Evolutionary conservation across 768 basidiomycete species (phyloP), one percentile per base, ranked within the genome.

Genomic region (Albatrellus ellisii): DNA sequence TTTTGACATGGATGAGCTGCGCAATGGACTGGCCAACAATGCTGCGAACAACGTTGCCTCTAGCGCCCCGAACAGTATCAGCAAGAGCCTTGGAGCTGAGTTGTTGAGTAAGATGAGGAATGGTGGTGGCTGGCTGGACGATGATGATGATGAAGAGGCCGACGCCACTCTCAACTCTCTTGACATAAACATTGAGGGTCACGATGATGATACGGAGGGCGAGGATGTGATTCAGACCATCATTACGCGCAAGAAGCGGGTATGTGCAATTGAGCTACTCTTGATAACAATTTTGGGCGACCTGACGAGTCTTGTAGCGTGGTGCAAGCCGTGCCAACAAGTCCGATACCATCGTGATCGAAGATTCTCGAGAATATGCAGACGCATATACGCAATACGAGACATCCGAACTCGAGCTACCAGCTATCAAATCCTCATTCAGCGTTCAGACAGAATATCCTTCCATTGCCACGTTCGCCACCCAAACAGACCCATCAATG

Each of bases 1-100:
- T 25, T 94, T 82, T 49, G 92, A 97, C 53, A 76, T 97, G 70
- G 91, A 97, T 51, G 89, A 92, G 60, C 74, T 92, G 68, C 70
- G 89, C 29, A 74, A 63, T 40, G 62, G 59, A 36, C 63, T 66
- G 4, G 56, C 62, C 28, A 60, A 49, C 29, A 57, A 60, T 29
- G 61, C 59, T n/a, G 52, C 46, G 17, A 57, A 54, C 29, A 54
- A 56, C 10, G 63, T 62, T 10, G 58, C 63, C 37, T 69, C 62
- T 31, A 87, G 77, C 52, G 63, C 58, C 14, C 61, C 61, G 25
- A 73, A 69, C 31, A 78, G 72, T 14, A 51, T 86, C 42, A 82
- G 80, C 52, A 83, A 79, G 64, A 81, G 75, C 50, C 58, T 88
- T 4, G 83, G 84, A 2, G 80, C 77, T 15, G 85, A 88, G 56